Percentiles rank a stretch among this genome's conserved stretches.
These are phyloP conservation scores for Monosporozyma solicola DNA, from an alignment of 805 yeast species.

Conservation along the genomic window DNA sequence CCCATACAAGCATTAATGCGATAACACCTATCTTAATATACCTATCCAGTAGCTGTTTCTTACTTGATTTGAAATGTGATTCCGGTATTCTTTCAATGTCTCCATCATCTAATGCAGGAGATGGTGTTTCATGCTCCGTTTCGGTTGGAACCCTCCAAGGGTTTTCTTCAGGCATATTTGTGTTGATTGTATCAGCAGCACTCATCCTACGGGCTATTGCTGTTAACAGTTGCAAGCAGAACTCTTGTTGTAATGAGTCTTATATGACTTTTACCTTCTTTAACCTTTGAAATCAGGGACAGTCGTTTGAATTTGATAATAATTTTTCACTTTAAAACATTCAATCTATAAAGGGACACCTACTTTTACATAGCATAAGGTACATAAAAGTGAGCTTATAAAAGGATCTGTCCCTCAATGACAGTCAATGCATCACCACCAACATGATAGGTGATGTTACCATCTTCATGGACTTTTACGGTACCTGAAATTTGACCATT, in stretches of 20 bases:
- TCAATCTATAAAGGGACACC: background rate
- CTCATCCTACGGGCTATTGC: background rate
- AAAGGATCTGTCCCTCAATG: slow-evolving; percentile 27
- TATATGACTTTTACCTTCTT: background rate
- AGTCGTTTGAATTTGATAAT: background rate
- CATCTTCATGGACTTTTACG: slow-evolving; percentile 10
- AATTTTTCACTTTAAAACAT: background rate
- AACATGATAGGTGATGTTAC: slow-evolving; percentile 20
- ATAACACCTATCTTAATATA: slow-evolving; percentile 11
- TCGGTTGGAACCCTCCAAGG: background rate
- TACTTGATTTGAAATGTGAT: slow-evolving; percentile 5
- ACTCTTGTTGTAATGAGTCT: too few relatives aligned
- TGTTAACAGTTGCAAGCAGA: too few relatives aligned
- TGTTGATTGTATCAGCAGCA: background rate
- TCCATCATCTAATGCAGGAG: background rate
- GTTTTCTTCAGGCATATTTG: slow-evolving; percentile 9
- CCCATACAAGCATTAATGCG: slow-evolving; percentile 18
- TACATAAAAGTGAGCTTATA: background rate
- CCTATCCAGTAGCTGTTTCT: slow-evolving; percentile 6
- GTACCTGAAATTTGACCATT: slow-evolving; percentile 30
- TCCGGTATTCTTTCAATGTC: slow-evolving; percentile 15
- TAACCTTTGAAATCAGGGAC: background rate
- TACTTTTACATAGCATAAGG: background rate
- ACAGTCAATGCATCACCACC: slow-evolving; percentile 36
- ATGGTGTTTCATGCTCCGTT: background rate